Evolutionary conservation across 2,329 filamentous ascomycete species (phyloP), one percentile per base, ranked within the genome.

Genomic region (Cercospora nicotianae): DNA sequence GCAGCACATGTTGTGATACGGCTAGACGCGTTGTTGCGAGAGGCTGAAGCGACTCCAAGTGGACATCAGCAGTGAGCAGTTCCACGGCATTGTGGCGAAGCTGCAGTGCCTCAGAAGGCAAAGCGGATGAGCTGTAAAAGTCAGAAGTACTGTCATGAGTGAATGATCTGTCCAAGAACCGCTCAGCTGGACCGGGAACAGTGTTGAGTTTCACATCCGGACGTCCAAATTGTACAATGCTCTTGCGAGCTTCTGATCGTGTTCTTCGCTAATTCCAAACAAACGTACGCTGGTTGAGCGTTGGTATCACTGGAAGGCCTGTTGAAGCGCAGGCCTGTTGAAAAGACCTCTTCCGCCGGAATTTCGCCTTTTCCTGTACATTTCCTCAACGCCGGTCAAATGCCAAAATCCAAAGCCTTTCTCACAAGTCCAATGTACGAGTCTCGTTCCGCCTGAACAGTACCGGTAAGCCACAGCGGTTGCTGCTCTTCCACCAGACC

Each of bases 231-330:
- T 58, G 53, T 33, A 58, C 28, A 39, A 39, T 57, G 57, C 63
- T 60, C 55, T 65, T 60, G 63, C 39, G 57, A 65, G 57, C 28
- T 20, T 64, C 48, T 48, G 20, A 63, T 63, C n/a, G 10, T 64
- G 60, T 30, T 60, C 55, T 60, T 60, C 26, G 26, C 26, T 58
- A 31, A 33, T 30, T 66, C 39, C 51, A 33, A 67, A 65, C 51
- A 65, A 72, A 76, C 74, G 74, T 76, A 76, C 75, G 72, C 74
- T 73, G 73, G 75, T 76, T 77, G 74, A 76, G 75, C 75, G 75
- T 70, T 73, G 75, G 76, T 77, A 77, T 77, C 75, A 72, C 74
- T 69, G 51, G 39, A 64, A 64, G 59, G 62, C 45, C 60, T 63
- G 60, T 63, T 63, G 60, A 63, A 63, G 39, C 60, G 42, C 60